Base-by-base conservation (phyloP, 2,329 filamentous ascomycete genomes). In the Xylaria polymorpha region DNA sequence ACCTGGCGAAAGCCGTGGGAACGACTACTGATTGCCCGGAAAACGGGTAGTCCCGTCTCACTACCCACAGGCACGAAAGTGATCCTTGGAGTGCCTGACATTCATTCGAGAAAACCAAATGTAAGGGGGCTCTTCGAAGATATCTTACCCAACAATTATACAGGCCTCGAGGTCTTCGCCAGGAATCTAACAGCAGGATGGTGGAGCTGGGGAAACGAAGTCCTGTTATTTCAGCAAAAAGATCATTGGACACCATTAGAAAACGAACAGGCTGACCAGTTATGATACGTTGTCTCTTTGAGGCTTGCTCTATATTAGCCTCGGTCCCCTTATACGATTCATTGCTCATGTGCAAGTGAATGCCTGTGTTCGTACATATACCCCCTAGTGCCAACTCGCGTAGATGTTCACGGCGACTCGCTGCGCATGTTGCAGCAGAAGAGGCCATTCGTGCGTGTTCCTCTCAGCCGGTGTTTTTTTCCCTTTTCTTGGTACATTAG, bases 61-160 rank as follows among this genome's bases (percentile, higher is more conserved):
- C 57, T 73, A 43, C 69, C 79, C 1, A 75, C 85, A 2, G 82
- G 80, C 67, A 82, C 80, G 37, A 90, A 86, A 76, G 87, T 93
- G 2, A 83, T 95, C 39, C 78, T 93, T 9, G 89, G 87, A 0
- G 91, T 93, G 25, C 91, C 92, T 1, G 92, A 95, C 77, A 73
- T 93, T 4, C 93, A 96, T 79, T 94, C 92, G 0, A 83, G 92
- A 57, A 96, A 96, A 77, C 93, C 93, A 3, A 92, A 90, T 74
- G 76, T 95, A 64, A 88, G 90, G 68, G 75, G 79, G 2, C 73
- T 93, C 25, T 86, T 94, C 58, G 84, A 86, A 63, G 80, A 84
- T 4, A 74, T 89, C n/a, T 74, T 92, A 35, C 82, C 82, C 0
- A 72, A 75, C 2, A 78, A 82, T 2, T 90, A 88, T 73, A 76